Percentiles rank a stretch among this genome's conserved stretches.
Evolutionary conservation across 2,329 filamentous ascomycete species (phyloP).

Genomic region (Aspergillus neoniger): DNA sequence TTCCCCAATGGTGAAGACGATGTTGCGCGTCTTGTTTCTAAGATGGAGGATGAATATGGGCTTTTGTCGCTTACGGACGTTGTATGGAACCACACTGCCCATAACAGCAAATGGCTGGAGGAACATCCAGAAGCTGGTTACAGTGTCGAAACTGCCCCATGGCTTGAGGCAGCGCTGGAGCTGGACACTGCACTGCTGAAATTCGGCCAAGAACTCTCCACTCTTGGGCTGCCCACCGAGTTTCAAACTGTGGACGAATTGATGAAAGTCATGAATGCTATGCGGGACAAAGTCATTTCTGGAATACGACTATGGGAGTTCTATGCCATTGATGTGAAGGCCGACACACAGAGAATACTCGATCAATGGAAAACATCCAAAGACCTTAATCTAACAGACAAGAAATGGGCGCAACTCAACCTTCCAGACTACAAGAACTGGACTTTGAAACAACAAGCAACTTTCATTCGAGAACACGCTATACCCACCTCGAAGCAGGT

Average conservation of each 20-base stretch:
- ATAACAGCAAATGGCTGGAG: slow-evolving; percentile 92
- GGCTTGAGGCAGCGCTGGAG: slow-evolving; percentile 66
- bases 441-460: slow-evolving; percentile 59
- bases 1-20: slow-evolving; percentile 87
- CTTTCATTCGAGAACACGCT: slow-evolving; percentile 66
- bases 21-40: slow-evolving; percentile 72
- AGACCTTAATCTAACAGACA: slow-evolving; percentile 16
- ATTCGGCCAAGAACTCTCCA: slow-evolving; percentile 63
- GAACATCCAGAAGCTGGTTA: slow-evolving; percentile 95
- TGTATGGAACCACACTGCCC: slow-evolving; percentile 95
- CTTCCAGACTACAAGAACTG: slow-evolving; percentile 57
- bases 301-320: slow-evolving; percentile 87
- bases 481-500: slow-evolving; percentile 72
- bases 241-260: slow-evolving; percentile 73
- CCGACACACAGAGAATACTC: slow-evolving; percentile 67
- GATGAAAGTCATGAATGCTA: slow-evolving; percentile 75
- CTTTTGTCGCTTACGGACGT: slow-evolving; percentile 91
- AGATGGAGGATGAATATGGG: slow-evolving; percentile 81
- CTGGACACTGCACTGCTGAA: slow-evolving; percentile 73
- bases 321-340: slow-evolving; percentile 79
- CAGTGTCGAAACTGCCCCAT: slow-evolving; percentile 85
- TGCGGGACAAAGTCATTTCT: slow-evolving; percentile 78
- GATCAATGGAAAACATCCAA: slow-evolving; percentile 66
- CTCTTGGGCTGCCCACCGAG: slow-evolving; percentile 73
- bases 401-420: slow-evolving; percentile 20